These are phyloP conservation scores for Osmanthus fragrans DNA, from an alignment of 257 asterid species.

Conservation along the genomic window DNA sequence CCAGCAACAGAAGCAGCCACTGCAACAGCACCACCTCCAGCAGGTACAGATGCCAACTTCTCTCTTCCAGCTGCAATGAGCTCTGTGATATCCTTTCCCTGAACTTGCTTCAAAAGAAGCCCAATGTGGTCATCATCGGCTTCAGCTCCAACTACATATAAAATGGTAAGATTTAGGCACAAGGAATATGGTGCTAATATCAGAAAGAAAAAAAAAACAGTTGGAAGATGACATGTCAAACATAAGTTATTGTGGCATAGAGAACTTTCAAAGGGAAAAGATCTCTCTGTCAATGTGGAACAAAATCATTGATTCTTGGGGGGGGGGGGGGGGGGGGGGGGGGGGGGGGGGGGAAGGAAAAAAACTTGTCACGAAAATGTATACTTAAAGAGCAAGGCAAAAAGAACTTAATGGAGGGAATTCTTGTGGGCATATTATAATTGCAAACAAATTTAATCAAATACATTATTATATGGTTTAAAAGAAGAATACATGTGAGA, in stretches of 20 bases:
- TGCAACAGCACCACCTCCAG: conserved; percentile 37
- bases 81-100: conserved; percentile 33
- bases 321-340: neutral
- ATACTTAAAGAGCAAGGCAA: too few species aligned
- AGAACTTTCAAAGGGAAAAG: neutral
- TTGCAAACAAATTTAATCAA: neutral
- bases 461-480: neutral
- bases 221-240: neutral
- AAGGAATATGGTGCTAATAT: too few species aligned
- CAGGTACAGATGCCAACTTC: conserved; percentile 35
- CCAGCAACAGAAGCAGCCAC: conserved; percentile 27
- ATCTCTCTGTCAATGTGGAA: neutral
- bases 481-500: neutral
- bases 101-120: conserved; percentile 30
- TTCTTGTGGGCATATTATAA: neutral
- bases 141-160: conserved; percentile 34
- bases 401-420: neutral
- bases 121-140: conserved; percentile 25
- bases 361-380: too few species aligned
- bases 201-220: neutral
- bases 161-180: neutral
- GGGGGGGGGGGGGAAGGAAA: neutral
- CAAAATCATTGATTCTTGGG: neutral
- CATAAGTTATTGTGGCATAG: neutral
- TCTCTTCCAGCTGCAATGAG: conserved; percentile 35